Evolutionary conservation across 257 asterid genomes (phyloP).

Genomic region (Scutellaria minor): DNA sequence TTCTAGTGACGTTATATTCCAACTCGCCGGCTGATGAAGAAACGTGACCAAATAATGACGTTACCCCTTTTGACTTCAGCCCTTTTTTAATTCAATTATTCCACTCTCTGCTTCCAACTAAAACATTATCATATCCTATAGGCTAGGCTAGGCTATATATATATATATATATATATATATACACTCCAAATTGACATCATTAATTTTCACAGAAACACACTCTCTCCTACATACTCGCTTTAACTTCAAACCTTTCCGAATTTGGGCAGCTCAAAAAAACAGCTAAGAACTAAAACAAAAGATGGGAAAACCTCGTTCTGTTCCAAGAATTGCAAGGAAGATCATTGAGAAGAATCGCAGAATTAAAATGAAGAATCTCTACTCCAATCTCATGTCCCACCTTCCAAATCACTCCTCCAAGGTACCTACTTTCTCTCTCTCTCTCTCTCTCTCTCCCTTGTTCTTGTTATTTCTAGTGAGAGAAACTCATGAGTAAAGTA

Average conservation of each 20-base stretch:
- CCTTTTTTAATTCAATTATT: too few species aligned
- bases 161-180: too few species aligned
- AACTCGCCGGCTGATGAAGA: too few species aligned
- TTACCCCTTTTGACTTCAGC: too few species aligned
- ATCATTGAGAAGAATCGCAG: conserved; percentile 61
- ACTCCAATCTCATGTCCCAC: conserved; percentile 46
- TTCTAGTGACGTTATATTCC: too few species aligned
- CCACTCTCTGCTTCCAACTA: too few species aligned
- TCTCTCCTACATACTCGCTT: too few species aligned
- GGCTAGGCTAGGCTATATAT: too few species aligned
- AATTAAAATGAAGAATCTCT: conserved; percentile 47
- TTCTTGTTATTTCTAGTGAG: not conserved
- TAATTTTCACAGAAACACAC: not conserved
- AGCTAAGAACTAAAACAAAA: not conserved
- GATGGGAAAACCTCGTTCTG: conserved; percentile 32
- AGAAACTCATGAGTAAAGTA: not conserved
- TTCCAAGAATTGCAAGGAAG: conserved; percentile 57
- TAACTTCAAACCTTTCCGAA: not conserved
- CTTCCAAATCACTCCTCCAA: conserved; percentile 42
- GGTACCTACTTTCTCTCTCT: conserved; percentile 36
- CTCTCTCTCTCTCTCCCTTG: not conserved
- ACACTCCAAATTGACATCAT: too few species aligned
- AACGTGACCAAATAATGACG: too few species aligned
- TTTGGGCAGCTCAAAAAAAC: not conserved
- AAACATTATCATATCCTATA: too few species aligned